A percentile compares a stretch with the other conserved stretches of the same genome.
Conservation (phyloP, 1,284 basidiomycete species). For the Puccinia sorghi region DNA sequence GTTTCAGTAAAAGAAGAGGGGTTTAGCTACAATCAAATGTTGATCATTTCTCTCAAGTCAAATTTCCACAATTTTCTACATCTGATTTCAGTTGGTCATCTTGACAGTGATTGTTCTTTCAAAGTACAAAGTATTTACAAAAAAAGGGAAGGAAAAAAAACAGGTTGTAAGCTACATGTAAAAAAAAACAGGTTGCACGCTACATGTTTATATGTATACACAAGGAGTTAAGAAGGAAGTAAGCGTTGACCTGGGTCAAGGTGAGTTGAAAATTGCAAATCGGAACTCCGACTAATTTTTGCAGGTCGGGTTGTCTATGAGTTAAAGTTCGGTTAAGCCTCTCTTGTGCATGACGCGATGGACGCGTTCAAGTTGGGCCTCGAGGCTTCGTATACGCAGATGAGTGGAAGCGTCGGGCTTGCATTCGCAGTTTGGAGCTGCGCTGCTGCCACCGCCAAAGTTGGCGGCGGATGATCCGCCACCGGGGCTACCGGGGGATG, state of each 20-base stretch:
- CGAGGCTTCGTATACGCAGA: conserved; percentile 39
- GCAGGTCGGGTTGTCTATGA: not conserved
- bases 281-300: no score
- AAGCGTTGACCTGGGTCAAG: not conserved
- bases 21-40: not conserved
- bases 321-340: conserved; percentile 39
- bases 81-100: conserved; percentile 3
- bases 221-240: no score
- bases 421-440: conserved; percentile 11
- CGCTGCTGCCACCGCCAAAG: not conserved
- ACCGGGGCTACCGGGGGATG: not conserved
- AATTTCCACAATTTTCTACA: not conserved
- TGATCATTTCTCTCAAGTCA: not conserved
- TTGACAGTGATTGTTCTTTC: not conserved
- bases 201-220: no score
- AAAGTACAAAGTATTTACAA: not conserved
- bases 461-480: not conserved
- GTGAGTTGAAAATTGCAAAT: no score
- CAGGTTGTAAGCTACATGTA: no score
- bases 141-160: no score
- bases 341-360: conserved; percentile 41
- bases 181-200: no score
- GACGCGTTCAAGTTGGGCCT: conserved; percentile 17
- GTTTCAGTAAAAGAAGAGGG: no score
- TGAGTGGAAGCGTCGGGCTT: conserved; percentile 23